Percentiles rank a stretch among this genome's conserved stretches.
phyloP scores from a whole-genome alignment of 495 filamentous ascomycete genomes.

The Baudoinia panamericana region DNA sequence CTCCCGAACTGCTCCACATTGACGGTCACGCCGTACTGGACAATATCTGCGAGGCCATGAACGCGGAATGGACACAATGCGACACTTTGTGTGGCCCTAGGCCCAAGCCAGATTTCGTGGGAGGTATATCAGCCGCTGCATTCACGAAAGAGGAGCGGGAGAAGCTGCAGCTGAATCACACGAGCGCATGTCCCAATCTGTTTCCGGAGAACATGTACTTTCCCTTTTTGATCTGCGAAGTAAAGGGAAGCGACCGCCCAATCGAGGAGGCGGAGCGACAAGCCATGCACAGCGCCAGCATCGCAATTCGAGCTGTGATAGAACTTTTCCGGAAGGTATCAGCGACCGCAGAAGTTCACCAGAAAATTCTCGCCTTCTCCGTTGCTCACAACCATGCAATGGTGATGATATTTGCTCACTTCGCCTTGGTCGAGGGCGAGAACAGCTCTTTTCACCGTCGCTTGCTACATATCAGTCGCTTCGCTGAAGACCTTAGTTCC shows the following conservation, averaged over 20 bases:
- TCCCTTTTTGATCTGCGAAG: constrained; percentile 31
- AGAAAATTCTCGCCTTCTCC: constrained; percentile 35
- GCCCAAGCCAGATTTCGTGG: neutral
- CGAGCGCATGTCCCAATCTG: neutral
- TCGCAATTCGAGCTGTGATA: constrained; percentile 25
- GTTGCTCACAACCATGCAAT: constrained; percentile 34
- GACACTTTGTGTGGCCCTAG: neutral
- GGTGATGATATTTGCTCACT: constrained; percentile 23
- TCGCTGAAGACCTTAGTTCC: neutral
- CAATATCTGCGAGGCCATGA: neutral
- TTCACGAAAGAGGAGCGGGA: neutral
- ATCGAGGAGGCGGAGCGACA: constrained; percentile 30
- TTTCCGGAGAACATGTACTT: constrained; percentile 27
- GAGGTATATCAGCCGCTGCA: neutral
- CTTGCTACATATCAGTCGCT: neutral
- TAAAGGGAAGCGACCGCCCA: constrained; percentile 29
- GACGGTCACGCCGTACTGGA: neutral
- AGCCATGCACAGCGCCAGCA: constrained; percentile 29
- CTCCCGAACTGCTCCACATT: neutral
- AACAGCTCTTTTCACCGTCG: neutral
- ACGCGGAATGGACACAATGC: neutral
- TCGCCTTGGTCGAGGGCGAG: neutral
- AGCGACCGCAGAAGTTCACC: constrained; percentile 30
- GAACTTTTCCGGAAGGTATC: constrained; percentile 22
- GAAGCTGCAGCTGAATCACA: neutral